Conservation (phyloP, 176 grass and related monocot genomes). For the Eremochloa ophiuroides region DNA sequence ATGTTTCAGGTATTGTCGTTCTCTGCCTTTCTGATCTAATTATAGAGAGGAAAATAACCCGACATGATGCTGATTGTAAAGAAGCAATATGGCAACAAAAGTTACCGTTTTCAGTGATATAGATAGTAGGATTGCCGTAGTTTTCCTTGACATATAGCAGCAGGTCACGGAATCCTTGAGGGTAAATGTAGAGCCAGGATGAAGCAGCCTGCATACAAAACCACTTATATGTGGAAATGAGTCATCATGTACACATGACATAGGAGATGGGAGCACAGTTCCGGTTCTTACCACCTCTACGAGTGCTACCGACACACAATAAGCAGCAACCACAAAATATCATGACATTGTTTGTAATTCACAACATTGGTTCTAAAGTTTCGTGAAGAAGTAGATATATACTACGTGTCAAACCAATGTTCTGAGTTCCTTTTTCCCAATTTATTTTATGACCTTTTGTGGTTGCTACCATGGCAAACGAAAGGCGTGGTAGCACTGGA, state of each 20-base stretch:
- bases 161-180: slow-evolving; percentile 38
- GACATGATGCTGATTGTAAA: too few relatives aligned
- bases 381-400: not conserved
- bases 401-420: not conserved
- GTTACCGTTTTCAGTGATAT: slow-evolving; percentile 41
- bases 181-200: slow-evolving; percentile 38
- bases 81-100: too few relatives aligned
- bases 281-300: not conserved
- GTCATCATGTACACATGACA: too few relatives aligned
- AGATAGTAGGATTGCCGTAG: slow-evolving; percentile 41
- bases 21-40: too few relatives aligned
- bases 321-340: not conserved
- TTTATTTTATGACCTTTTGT: not conserved
- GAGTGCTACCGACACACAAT: not conserved
- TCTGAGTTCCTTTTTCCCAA: not conserved
- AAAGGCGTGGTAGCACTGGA: not conserved
- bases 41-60: too few relatives aligned
- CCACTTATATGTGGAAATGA: not conserved
- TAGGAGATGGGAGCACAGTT: not conserved
- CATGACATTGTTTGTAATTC: not conserved
- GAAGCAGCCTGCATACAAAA: not conserved
- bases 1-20: too few relatives aligned
- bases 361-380: not conserved
- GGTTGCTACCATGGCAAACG: not conserved
- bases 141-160: slow-evolving; percentile 50